Conservation (phyloP, 2,329 filamentous ascomycete species). For the Alternaria burnsii region DNA sequence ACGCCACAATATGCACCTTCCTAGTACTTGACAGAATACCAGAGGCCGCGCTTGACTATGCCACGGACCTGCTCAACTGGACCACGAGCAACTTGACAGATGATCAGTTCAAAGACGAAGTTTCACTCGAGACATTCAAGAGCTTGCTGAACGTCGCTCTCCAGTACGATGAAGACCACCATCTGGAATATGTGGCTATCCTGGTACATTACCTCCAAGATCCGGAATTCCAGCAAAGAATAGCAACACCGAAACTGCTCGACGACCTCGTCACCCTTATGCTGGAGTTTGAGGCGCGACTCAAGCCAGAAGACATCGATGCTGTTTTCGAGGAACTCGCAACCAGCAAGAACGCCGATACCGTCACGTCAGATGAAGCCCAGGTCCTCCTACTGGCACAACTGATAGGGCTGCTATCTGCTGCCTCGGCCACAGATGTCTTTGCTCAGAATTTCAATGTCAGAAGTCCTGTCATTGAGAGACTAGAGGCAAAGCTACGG, state of each 20-base stretch:
- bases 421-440: conserved; percentile 46
- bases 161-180: conserved; percentile 48
- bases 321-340: conserved; percentile 41
- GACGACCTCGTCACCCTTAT: conserved; percentile 41
- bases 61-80: conserved; percentile 47
- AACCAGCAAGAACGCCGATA: conserved; percentile 35
- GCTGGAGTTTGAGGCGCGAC: conserved; percentile 42
- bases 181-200: conserved; percentile 44
- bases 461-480: conserved; percentile 38
- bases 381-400: conserved; percentile 42
- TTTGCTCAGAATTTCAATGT: conserved; percentile 41
- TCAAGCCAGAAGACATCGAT: conserved; percentile 37
- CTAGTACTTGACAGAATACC: conserved; percentile 39
- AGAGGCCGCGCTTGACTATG: conserved; percentile 45
- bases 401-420: conserved; percentile 42
- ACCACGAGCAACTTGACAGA: conserved; percentile 48
- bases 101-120: conserved; percentile 42
- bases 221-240: conserved; percentile 44
- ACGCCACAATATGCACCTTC: conserved; percentile 38
- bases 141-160: conserved; percentile 38
- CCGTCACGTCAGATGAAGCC: conserved; percentile 34
- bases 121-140: conserved; percentile 40
- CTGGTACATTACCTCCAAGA: conserved; percentile 49
- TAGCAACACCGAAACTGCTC: conserved; percentile 40
- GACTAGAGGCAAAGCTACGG: conserved; percentile 36